Evolutionary conservation across 129 eudicot genomes (phyloP), one percentile per base, ranked within the genome.

Genomic region (Gnaphalium uliginosum): DNA sequence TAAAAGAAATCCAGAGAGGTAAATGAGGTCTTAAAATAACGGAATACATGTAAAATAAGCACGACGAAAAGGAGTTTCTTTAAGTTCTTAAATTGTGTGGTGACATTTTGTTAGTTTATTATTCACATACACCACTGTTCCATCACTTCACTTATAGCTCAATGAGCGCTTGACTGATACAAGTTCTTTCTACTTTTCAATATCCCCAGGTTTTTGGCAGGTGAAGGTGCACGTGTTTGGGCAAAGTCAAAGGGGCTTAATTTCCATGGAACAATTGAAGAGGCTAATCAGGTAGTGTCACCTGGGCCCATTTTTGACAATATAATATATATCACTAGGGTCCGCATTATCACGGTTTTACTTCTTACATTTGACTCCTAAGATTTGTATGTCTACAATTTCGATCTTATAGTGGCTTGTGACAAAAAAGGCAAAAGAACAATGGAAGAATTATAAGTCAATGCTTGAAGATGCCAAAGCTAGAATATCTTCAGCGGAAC

Each of bases 151-250:
- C 58, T 4, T 51, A 0, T 51, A 51, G 21, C 21, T 51, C 58
- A 4, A 51, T 51, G 22, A 51, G 8, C 17, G 58, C 58, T 6
- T 18, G 58, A 51, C 21, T 51, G 21, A 51, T 51, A 0, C 11
- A 11, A 37, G 8, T 37, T 37, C 1, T 54, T 29, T 57, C 23
- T 33, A 11, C 21, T 58, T 37, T 59, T n/a, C 0, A 71, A 72
- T 69, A 79, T 79, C 27, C 51, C 66, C 81, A 95, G 97, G 86
- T 95, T 95, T 82, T 87, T 95, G 83, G 99, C 81, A 73, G 99
- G 99, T 35, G 92, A 87, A 66, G 97, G 99, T 72, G 97, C 99
- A 18, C 89, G 82, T 17, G 30, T 43, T 69, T 91, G 99, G 97
- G 97, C 97, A 7, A 81, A 82, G 24, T 84, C 97, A 66, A 95